These are phyloP conservation scores for Biancaea sappan DNA, from an alignment of 306 rosid genomes.

Conservation along the genomic window DNA sequence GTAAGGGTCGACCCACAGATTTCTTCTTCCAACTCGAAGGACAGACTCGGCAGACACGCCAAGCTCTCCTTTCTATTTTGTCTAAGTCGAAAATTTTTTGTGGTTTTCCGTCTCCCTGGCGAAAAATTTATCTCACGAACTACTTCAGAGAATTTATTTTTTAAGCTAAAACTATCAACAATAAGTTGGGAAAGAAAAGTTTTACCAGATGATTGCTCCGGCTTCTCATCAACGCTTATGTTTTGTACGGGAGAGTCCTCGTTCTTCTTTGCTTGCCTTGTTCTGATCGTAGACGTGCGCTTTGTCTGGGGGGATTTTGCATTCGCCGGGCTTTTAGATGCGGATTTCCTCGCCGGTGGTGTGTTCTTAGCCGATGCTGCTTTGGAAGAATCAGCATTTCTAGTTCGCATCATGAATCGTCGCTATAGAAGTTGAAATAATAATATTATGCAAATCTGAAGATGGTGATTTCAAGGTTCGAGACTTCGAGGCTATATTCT, in stretches of 20 bases:
- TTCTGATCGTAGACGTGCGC: conserved; percentile 43
- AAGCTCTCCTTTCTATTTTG: not conserved
- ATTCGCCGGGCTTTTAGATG: conserved; percentile 38
- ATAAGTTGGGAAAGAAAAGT: not conserved
- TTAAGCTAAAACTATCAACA: not conserved
- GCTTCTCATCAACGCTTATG: conserved; percentile 30
- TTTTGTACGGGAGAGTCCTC: conserved; percentile 43
- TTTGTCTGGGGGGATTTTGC: conserved; percentile 27
- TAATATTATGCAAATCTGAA: not conserved
- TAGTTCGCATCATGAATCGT: conserved; percentile 57
- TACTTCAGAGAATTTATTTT: not conserved
- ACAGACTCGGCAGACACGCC: not conserved
- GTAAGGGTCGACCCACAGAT: not conserved
- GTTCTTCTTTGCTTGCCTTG: conserved; percentile 50
- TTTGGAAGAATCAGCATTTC: conserved; percentile 50
- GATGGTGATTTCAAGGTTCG: not conserved
- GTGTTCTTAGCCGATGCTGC: conserved; percentile 50
- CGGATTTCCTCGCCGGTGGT: conserved; percentile 53
- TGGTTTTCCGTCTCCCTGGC: not conserved
- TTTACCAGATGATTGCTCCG: conserved; percentile 48
- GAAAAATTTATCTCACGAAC: not conserved
- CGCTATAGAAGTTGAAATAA: not conserved
- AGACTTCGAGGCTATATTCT: not conserved
- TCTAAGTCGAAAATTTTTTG: not conserved
- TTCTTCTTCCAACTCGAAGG: not conserved